phyloP scores from a whole-genome alignment of 352 stramenopile species.

The Thraustotheca clavata region DNA sequence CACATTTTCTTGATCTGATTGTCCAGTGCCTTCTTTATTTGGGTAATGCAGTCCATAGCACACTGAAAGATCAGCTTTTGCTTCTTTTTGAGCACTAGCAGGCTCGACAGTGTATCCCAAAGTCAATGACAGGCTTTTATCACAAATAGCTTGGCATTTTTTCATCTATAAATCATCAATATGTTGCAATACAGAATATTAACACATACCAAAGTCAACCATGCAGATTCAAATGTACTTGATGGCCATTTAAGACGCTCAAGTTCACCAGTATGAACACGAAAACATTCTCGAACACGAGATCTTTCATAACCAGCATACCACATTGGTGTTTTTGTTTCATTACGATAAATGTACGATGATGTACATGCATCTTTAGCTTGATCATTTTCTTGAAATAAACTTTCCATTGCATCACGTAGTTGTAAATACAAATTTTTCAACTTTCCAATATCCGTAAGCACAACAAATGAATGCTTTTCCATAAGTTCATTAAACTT shows the following conservation, averaged over 20 bases:
- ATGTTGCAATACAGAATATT: slow-evolving; percentile 37
- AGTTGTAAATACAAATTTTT: slow-evolving; percentile 36
- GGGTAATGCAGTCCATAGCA: slow-evolving; percentile 58
- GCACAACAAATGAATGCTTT: slow-evolving; percentile 50
- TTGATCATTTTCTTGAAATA: slow-evolving; percentile 35
- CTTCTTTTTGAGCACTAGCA: slow-evolving; percentile 22
- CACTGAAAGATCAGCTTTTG: slow-evolving; percentile 45
- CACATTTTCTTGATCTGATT: slow-evolving; percentile 47
- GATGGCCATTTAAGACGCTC: slow-evolving; percentile 38
- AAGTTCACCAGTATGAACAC: slow-evolving; percentile 44
- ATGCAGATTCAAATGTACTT: slow-evolving; percentile 33
- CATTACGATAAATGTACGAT: slow-evolving; percentile 49
- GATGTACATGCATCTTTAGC: slow-evolving; percentile 39
- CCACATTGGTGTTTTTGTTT: slow-evolving; percentile 51
- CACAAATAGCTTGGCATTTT: slow-evolving; percentile 31
- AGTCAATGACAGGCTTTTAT: slow-evolving; percentile 41
- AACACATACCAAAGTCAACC: slow-evolving; percentile 32
- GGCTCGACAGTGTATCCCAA: slow-evolving; percentile 35
- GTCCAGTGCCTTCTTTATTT: slow-evolving; percentile 39
- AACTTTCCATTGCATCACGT: slow-evolving; percentile 33
- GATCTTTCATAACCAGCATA: slow-evolving; percentile 53
- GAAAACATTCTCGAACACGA: slow-evolving; percentile 49
- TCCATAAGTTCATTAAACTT: slow-evolving; percentile 45
- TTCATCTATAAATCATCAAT: slow-evolving; percentile 1
- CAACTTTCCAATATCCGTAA: slow-evolving; percentile 38